Conservation (phyloP, 2,329 filamentous ascomycete genomes). For the Cladophialophora bantiana region DNA sequence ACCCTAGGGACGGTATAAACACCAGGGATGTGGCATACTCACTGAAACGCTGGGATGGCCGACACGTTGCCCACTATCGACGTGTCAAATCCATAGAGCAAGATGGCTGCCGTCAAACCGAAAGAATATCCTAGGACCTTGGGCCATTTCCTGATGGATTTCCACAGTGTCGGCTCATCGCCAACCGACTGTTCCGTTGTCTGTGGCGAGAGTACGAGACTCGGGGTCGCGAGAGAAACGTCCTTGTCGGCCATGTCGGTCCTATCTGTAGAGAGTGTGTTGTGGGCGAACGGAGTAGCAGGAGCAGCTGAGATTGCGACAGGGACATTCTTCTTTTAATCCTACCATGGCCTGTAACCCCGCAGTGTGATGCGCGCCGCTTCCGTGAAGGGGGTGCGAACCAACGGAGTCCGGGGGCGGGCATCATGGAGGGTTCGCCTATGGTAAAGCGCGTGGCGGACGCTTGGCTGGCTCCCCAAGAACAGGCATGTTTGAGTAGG, state of each 20-base stretch:
- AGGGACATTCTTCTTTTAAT: not conserved
- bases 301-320: not conserved
- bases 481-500: not conserved
- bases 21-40: conserved; percentile 9
- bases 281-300: not conserved
- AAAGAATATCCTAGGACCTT: conserved; percentile 30
- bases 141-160: conserved; percentile 34
- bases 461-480: not conserved
- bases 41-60: conserved; percentile 43
- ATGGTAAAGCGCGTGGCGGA: not conserved
- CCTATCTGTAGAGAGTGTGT: not conserved
- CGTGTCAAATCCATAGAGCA: conserved; percentile 47
- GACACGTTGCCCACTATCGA: conserved; percentile 44
- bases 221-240: not conserved
- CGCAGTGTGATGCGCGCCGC: not conserved
- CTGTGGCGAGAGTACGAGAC: conserved; percentile 15
- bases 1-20: not conserved
- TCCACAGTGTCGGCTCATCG: conserved; percentile 24
- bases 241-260: conserved; percentile 13
- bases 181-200: conserved; percentile 9
- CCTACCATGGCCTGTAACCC: not conserved
- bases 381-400: not conserved
- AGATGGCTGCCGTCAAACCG: conserved; percentile 38
- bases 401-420: not conserved
- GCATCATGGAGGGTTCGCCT: not conserved